A percentile compares a stretch with the other conserved stretches of the same genome.
Evolutionary conservation across 202 grass and related monocot genomes (phyloP).

Genomic region (Hordeum pubiflorum): DNA sequence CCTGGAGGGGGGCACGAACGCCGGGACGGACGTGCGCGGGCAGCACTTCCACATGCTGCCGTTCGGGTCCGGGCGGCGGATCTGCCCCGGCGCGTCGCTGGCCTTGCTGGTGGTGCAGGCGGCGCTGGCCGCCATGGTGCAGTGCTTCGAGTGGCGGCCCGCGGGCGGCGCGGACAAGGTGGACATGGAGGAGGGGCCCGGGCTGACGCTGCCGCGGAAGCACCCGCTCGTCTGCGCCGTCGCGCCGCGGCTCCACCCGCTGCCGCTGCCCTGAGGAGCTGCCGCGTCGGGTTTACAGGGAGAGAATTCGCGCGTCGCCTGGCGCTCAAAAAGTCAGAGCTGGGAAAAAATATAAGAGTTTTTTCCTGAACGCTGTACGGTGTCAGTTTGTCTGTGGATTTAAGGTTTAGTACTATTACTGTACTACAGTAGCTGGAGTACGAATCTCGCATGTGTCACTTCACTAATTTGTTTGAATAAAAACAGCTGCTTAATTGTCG

Average conservation of each 20-base stretch:
- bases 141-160: slow-evolving; percentile 70
- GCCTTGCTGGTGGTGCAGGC: slow-evolving; percentile 54
- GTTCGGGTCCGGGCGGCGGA: slow-evolving; percentile 57
- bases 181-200: slow-evolving; percentile 66
- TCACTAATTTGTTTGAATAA: too few relatives aligned
- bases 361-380: background rate
- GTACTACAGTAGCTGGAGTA: too few relatives aligned
- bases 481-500: too few relatives aligned
- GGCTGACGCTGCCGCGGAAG: slow-evolving; percentile 49
- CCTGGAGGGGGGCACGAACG: background rate
- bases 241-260: slow-evolving; percentile 21
- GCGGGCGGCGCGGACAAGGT: slow-evolving; percentile 37
- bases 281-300: background rate
- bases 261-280: slow-evolving; percentile 10
- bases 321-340: background rate
- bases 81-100: slow-evolving; percentile 57
- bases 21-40: slow-evolving; percentile 40
- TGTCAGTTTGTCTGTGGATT: background rate
- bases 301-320: background rate
- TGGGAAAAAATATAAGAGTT: too few relatives aligned
- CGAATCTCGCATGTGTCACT: too few relatives aligned
- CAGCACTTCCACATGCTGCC: slow-evolving; percentile 73
- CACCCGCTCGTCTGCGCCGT: slow-evolving; percentile 44
- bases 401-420: too few relatives aligned
- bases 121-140: slow-evolving; percentile 48